A percentile compares a stretch with the other conserved stretches of the same genome.
Conservation (phyloP, 352 stramenopile genomes). For the Phytophthora hybrid region DNA sequence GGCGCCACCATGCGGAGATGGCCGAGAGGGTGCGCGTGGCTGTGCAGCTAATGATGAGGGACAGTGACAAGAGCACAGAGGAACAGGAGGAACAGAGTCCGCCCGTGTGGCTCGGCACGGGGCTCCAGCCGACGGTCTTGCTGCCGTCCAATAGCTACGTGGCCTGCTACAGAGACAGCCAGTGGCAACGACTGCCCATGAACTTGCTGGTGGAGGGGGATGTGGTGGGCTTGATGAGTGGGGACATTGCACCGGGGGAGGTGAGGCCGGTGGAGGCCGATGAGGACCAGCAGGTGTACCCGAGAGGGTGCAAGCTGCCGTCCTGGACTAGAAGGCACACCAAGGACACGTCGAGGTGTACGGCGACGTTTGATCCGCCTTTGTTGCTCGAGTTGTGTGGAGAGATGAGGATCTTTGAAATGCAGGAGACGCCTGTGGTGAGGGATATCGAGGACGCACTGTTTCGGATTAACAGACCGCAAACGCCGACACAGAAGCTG, state of each 20-base stretch:
- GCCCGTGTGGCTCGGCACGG: constrained; percentile 35
- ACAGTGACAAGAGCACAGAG: constrained; percentile 12
- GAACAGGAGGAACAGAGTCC: constrained; percentile 10
- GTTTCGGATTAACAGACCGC: constrained; percentile 72
- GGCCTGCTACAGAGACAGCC: constrained; percentile 79
- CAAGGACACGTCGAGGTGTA: constrained; percentile 67
- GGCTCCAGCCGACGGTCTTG: constrained; percentile 53
- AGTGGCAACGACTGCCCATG: constrained; percentile 87
- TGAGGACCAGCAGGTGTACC: constrained; percentile 45
- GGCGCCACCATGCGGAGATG: constrained; percentile 82
- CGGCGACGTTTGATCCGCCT: constrained; percentile 80
- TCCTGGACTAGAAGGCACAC: constrained; percentile 51
- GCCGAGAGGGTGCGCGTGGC: constrained; percentile 76
- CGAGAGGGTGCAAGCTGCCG: constrained; percentile 71
- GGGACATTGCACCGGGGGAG: constrained; percentile 76
- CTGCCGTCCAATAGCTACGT: constrained; percentile 84
- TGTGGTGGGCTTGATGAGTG: constrained; percentile 84
- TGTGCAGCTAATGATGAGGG: constrained; percentile 62
- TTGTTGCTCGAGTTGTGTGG: constrained; percentile 83
- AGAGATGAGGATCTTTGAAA: constrained; percentile 88
- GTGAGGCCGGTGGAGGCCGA: constrained; percentile 50
- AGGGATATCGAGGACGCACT: constrained; percentile 84
- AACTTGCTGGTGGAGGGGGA: constrained; percentile 87
- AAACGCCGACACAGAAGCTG: constrained; percentile 83
- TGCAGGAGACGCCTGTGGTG: constrained; percentile 86